Evolutionary conservation across 2,329 filamentous ascomycete species (phyloP), one percentile per base, ranked within the genome.

Genomic region (Periconia macrospinosa): DNA sequence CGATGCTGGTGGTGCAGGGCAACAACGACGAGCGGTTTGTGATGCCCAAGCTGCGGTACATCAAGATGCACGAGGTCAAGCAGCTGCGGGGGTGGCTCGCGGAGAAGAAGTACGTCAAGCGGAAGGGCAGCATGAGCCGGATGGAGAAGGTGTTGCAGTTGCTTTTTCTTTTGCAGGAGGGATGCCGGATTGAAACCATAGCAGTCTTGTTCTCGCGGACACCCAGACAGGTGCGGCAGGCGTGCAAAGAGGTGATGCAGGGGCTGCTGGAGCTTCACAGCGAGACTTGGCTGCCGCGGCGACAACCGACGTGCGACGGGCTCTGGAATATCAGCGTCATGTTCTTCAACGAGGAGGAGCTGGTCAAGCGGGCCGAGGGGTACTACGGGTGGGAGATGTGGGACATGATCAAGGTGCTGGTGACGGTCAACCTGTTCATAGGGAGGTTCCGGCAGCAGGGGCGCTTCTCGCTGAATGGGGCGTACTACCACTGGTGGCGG

Each of bases 121-220:
- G 49, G n/a, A 60, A 58, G 9, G 56, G 52, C 19, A 45, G 46
- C 11, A 60, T 70, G 11, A 62, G 59, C 27, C 54, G 67, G 13
- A 65, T 57, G 30, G 68, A 69, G 47, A 70, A 67, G 48, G 44
- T 68, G 10, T 52, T 71, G 41, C 61, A 69, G 30, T 60, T 67
- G 41, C 52, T 71, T 7, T 59, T 66, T 23, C 46, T 65, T 8
- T 52, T 71, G 14, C 65, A 69, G 40, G 61, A 56, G 6, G 68
- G 67, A 2, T 57, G 50, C 41, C 59, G 66, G 6, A 61, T 66
- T n/a, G 67, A 70, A 54, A 56, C 55, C 1, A 50, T 68, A 11
- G 68, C 68, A 10, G 61, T 61, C n/a, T 49, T 66, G 14, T 69
- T 69, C 47, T 70, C 67, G 20, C 59, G 67, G 23, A 62, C 66